These are phyloP conservation scores for Tripidium arundinaceum DNA, from an alignment of 202 grass and related monocot species.

Conservation along the genomic window DNA sequence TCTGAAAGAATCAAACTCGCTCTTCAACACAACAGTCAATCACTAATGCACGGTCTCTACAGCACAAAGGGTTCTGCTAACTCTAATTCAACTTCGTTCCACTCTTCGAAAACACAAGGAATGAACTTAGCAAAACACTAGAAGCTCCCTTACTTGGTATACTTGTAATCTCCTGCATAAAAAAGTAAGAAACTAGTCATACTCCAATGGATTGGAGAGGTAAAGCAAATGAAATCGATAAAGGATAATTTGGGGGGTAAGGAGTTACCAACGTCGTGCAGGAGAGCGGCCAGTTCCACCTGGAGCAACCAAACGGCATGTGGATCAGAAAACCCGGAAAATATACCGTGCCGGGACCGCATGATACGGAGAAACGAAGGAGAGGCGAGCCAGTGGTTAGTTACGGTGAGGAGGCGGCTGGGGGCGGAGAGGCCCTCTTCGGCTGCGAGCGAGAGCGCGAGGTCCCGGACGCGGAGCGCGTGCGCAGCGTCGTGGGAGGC, in stretches of 20 bases:
- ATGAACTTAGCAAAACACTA: background rate
- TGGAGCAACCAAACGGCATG: slow-evolving; percentile 23
- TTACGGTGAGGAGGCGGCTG: slow-evolving; percentile 63
- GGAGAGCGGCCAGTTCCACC: slow-evolving; percentile 81
- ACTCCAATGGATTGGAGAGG: background rate
- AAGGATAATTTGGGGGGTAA: background rate
- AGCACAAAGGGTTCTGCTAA: background rate
- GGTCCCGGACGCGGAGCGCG: slow-evolving; percentile 80
- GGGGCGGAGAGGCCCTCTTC: slow-evolving; percentile 58
- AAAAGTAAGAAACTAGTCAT: background rate
- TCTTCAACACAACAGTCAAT: background rate
- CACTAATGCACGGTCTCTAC: background rate
- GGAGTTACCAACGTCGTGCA: slow-evolving; percentile 76
- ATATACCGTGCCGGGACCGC: background rate
- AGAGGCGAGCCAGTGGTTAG: background rate
- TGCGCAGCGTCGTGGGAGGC: slow-evolving; percentile 90
- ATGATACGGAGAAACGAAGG: background rate
- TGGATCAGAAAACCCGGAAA: background rate
- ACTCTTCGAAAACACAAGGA: background rate
- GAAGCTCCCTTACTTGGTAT: slow-evolving; percentile 56
- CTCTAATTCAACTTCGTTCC: background rate
- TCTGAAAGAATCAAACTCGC: background rate
- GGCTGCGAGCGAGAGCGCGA: slow-evolving; percentile 81
- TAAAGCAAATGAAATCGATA: background rate
- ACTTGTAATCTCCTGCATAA: slow-evolving; percentile 91